Evolutionary conservation across 768 basidiomycete genomes (phyloP).

Genomic region (Mycena rosella): DNA sequence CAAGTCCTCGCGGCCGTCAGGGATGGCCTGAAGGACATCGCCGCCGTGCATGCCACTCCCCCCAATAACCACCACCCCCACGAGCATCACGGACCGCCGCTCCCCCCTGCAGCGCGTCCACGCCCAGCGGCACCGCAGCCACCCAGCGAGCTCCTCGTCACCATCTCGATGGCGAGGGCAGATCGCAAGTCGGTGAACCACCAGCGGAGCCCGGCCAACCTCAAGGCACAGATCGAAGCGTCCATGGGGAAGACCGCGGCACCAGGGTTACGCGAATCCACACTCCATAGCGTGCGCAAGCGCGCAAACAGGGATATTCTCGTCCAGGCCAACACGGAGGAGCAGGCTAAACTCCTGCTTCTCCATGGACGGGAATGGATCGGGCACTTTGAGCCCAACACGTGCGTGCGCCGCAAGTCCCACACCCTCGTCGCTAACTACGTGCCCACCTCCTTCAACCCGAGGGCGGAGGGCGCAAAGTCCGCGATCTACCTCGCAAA

Average conservation of each 20-base stretch:
- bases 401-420: background rate
- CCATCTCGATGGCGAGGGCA: constrained; percentile 12
- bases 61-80: background rate
- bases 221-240: constrained; percentile 10
- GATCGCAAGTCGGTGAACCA: constrained; percentile 14
- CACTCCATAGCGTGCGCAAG: constrained; percentile 2
- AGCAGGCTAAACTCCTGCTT: constrained; percentile 5
- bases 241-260: background rate
- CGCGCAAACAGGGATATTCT: constrained; percentile 5
- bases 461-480: constrained; percentile 12
- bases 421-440: constrained; percentile 2
- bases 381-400: background rate
- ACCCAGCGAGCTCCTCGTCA: background rate
- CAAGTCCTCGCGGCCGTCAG: background rate
- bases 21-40: background rate
- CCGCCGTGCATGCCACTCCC: background rate
- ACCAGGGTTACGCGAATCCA: background rate
- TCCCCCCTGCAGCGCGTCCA: background rate
- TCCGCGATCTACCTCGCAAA: constrained; percentile 1
- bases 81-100: too few relatives aligned
- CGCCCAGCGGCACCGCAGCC: background rate
- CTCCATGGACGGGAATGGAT: constrained; percentile 14
- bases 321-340: constrained; percentile 17
- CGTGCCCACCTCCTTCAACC: constrained; percentile 9
- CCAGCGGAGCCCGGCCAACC: background rate